Conservation (phyloP, 495 filamentous ascomycete genomes). For the Talaromyces thailandensis region DNA sequence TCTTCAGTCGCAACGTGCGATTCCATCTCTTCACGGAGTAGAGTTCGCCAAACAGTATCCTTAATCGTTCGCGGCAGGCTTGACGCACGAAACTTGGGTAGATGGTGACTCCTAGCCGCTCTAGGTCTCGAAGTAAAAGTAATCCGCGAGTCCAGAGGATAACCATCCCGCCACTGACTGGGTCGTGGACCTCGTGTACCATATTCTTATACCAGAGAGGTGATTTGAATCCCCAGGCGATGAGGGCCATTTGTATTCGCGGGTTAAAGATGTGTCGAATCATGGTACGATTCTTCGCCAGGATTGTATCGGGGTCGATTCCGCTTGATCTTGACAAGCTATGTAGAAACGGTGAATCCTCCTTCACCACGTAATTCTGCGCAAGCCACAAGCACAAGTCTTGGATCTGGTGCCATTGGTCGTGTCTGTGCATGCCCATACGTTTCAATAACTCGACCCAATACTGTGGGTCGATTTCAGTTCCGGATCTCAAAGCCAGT, state of each 20-base stretch:
- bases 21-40: conserved; percentile 23
- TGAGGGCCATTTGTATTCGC: conserved; percentile 40
- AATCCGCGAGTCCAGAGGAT: conserved; percentile 43
- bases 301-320: not conserved
- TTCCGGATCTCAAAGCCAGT: conserved; percentile 22
- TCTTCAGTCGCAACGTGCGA: conserved; percentile 25
- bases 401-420: conserved; percentile 26
- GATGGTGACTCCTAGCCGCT: conserved; percentile 37
- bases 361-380: conserved; percentile 21
- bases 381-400: conserved; percentile 35
- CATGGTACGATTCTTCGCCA: conserved; percentile 9
- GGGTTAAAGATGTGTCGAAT: conserved; percentile 36
- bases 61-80: conserved; percentile 40
- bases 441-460: conserved; percentile 37
- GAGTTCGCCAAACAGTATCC: conserved; percentile 36
- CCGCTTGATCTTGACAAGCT: conserved; percentile 4
- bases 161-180: conserved; percentile 10
- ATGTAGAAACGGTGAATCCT: conserved; percentile 2
- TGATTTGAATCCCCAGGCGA: conserved; percentile 51
- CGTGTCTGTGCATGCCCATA: conserved; percentile 23
- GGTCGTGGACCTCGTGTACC: not conserved
- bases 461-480: conserved; percentile 20
- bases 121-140: conserved; percentile 38
- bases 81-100: conserved; percentile 21
- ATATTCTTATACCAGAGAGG: conserved; percentile 7